Percentiles rank a stretch among this genome's conserved stretches.
phyloP scores from a whole-genome alignment of 768 basidiomycete genomes.

The Podaxis carcinomalis region DNA sequence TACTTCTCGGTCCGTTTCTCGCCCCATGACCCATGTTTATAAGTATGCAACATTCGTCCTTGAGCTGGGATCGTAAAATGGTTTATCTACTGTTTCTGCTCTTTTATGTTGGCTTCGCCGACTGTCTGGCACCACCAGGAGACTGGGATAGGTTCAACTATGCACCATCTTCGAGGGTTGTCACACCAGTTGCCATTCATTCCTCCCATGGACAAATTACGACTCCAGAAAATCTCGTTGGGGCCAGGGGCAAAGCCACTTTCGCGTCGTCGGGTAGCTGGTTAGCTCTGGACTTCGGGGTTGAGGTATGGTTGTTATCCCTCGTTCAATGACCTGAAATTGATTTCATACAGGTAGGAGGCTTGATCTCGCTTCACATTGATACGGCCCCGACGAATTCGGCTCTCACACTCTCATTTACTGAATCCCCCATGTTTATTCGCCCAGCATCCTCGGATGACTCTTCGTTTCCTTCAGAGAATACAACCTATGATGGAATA shows the following conservation, averaged over 20 bases:
- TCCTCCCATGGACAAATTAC: slow-evolving; percentile 30
- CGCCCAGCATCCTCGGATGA: slow-evolving; percentile 50
- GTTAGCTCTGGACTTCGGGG: slow-evolving; percentile 51
- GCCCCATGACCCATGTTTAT: slow-evolving; percentile 1
- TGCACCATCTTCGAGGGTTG: slow-evolving; percentile 42
- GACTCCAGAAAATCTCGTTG: slow-evolving; percentile 28
- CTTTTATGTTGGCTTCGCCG: background rate
- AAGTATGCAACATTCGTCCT: background rate
- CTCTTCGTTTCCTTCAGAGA: slow-evolving; percentile 43
- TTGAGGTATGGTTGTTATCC: slow-evolving; percentile 33
- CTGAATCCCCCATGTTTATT: slow-evolving; percentile 54
- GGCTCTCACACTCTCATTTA: slow-evolving; percentile 48
- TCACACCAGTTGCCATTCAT: slow-evolving; percentile 39
- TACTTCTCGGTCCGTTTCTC: slow-evolving; percentile 6
- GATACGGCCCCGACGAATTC: slow-evolving; percentile 27
- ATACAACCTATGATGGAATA: slow-evolving; percentile 38
- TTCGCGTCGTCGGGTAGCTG: slow-evolving; percentile 37
- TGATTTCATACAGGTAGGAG: slow-evolving; percentile 39
- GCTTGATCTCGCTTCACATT: slow-evolving; percentile 46
- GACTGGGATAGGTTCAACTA: slow-evolving; percentile 52
- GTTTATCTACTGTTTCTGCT: background rate
- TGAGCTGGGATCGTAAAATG: background rate
- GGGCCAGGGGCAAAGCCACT: slow-evolving; percentile 31
- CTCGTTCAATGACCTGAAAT: background rate
- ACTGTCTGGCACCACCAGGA: slow-evolving; percentile 35